phyloP scores from a whole-genome alignment of 2,329 filamentous ascomycete species.

The Laburnicola sp. region DNA sequence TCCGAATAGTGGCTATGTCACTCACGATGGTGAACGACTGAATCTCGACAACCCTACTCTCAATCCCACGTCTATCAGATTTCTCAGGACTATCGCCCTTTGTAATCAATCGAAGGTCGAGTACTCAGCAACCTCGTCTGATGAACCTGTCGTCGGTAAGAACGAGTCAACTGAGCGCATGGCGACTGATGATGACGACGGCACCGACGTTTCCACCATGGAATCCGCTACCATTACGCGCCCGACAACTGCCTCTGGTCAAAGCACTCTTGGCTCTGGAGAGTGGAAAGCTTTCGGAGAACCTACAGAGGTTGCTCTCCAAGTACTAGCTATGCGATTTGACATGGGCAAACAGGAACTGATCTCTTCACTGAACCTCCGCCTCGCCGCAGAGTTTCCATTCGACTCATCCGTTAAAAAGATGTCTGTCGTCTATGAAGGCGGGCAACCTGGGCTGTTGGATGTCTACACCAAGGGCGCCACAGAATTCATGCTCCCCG shows the following conservation, averaged over 20 bases:
- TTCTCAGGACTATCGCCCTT: conserved; percentile 45
- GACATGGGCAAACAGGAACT: conserved; percentile 40
- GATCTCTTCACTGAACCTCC: conserved; percentile 30
- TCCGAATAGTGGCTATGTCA: conserved; percentile 39
- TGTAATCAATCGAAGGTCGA: conserved; percentile 46
- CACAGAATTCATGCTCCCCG: conserved; percentile 43
- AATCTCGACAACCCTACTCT: conserved; percentile 29
- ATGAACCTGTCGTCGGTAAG: conserved; percentile 57
- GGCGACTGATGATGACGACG: conserved; percentile 32
- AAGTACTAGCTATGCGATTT: conserved; percentile 46
- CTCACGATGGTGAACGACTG: conserved; percentile 33
- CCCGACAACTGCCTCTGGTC: conserved; percentile 31
- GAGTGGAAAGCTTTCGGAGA: conserved; percentile 43
- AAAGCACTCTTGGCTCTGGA: conserved; percentile 10
- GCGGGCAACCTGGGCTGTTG: conserved; percentile 30
- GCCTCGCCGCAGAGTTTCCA: conserved; percentile 44
- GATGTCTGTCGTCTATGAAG: conserved; percentile 46
- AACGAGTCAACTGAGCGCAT: conserved; percentile 46
- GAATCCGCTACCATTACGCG: conserved; percentile 30
- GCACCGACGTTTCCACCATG: conserved; percentile 38
- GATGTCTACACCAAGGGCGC: conserved; percentile 47
- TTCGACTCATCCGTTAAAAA: conserved; percentile 48
- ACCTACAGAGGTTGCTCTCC: conserved; percentile 46
- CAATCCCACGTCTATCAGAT: conserved; percentile 27
- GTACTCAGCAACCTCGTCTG: conserved; percentile 13